These are phyloP conservation scores for Phytophthora aleatoria DNA, from an alignment of 352 stramenopile species.

Conservation along the genomic window DNA sequence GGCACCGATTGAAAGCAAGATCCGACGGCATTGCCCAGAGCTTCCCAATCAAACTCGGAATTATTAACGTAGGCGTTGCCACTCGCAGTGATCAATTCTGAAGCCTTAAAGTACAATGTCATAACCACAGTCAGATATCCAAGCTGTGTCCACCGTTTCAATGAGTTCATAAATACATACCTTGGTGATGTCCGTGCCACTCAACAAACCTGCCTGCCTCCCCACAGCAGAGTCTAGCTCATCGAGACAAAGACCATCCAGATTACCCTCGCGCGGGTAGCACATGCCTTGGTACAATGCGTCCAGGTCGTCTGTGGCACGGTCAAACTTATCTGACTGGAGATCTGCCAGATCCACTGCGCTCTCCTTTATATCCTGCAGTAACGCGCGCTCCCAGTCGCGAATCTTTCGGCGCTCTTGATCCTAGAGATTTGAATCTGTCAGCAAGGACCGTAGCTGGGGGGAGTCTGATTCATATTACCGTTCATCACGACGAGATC, in stretches of 20 bases:
- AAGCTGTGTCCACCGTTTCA: not conserved
- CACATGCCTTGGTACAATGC: slow-evolving; percentile 8
- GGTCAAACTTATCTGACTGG: slow-evolving; percentile 15
- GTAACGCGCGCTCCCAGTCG: slow-evolving; percentile 6
- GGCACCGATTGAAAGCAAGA: slow-evolving; percentile 10
- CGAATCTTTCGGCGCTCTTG: slow-evolving; percentile 17
- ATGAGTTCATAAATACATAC: not conserved
- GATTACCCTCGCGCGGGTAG: slow-evolving; percentile 10
- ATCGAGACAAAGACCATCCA: slow-evolving; percentile 18
- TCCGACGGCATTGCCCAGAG: slow-evolving; percentile 3
- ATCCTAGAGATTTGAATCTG: slow-evolving; percentile 5
- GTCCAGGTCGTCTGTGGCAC: slow-evolving; percentile 9
- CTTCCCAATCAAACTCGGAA: slow-evolving; percentile 14
- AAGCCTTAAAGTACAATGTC: slow-evolving; percentile 7
- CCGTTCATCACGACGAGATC: not conserved
- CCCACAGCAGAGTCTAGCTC: slow-evolving; percentile 10
- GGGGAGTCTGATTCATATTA: not conserved
- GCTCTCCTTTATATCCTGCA: slow-evolving; percentile 15
- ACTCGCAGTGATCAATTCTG: slow-evolving; percentile 8
- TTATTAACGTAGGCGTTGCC: not conserved
- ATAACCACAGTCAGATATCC: not conserved
- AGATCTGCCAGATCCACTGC: slow-evolving; percentile 7
- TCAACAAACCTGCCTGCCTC: slow-evolving; percentile 6
- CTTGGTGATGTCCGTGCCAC: slow-evolving; percentile 19
- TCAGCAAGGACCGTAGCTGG: slow-evolving; percentile 7